Percentiles rank a stretch among this genome's conserved stretches.
Conservation (phyloP, 2,329 filamentous ascomycete species). For the Ramularia endophylla region DNA sequence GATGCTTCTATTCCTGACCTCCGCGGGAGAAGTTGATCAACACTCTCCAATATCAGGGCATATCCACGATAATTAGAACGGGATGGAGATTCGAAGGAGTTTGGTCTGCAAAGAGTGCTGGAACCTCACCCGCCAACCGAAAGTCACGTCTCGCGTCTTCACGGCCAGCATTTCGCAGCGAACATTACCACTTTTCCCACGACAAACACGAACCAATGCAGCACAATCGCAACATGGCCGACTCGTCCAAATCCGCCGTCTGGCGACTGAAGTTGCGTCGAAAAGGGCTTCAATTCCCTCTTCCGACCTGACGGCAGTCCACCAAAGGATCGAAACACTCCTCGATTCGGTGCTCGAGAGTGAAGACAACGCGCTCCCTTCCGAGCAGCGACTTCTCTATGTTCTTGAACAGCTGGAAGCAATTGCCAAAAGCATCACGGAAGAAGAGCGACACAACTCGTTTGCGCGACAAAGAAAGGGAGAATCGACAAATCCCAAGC, state of each 20-base stretch:
- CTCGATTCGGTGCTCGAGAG: conserved; percentile 21
- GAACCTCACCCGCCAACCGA: not conserved
- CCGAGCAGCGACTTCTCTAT: conserved; percentile 28
- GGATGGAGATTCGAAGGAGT: not conserved
- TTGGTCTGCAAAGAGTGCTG: not conserved
- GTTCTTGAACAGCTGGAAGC: conserved; percentile 29
- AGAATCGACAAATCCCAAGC: not conserved
- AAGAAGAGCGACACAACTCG: conserved; percentile 9
- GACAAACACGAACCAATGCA: not conserved
- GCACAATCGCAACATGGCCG: conserved; percentile 4
- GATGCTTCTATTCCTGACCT: no score
- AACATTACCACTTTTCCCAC: no score
- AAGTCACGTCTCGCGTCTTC: not conserved
- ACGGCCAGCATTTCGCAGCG: not conserved
- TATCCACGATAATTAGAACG: not conserved
- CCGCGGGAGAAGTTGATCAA: no score
- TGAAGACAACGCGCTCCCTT: conserved; percentile 17
- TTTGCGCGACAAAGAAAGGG: not conserved
- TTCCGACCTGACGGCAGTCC: conserved; percentile 13
- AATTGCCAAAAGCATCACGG: conserved; percentile 22
- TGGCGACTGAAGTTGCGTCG: conserved; percentile 1
- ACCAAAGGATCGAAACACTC: conserved; percentile 27
- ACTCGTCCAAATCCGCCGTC: conserved; percentile 5
- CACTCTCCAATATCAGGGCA: no score
- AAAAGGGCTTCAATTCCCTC: no score